phyloP scores from a whole-genome alignment of 176 grass and related monocot species.

The Triticum urartu region DNA sequence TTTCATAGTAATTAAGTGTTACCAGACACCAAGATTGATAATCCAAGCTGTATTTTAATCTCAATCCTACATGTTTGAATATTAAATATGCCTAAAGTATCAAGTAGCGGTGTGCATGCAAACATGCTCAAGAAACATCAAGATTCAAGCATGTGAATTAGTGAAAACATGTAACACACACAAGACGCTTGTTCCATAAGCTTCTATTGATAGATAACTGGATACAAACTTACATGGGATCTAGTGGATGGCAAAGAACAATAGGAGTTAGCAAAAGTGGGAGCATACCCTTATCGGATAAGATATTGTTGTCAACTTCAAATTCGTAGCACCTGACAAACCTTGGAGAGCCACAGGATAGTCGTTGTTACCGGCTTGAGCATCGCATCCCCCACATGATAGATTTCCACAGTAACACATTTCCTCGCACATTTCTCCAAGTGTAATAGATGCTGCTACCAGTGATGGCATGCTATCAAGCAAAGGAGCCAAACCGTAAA shows the following conservation, averaged over 20 bases:
- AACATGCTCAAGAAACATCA: background rate
- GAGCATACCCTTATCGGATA: background rate
- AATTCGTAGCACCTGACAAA: background rate
- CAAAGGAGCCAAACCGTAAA: background rate
- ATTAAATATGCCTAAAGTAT: background rate
- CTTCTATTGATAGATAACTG: background rate
- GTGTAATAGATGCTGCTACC: background rate
- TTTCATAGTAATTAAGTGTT: background rate
- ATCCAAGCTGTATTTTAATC: background rate
- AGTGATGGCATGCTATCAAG: background rate
- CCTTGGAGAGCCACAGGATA: background rate
- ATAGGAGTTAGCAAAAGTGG: background rate
- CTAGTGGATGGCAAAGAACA: background rate
- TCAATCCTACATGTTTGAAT: background rate
- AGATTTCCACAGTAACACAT: too few species aligned
- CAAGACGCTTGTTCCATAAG: background rate
- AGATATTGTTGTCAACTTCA: background rate
- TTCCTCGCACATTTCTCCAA: too few species aligned
- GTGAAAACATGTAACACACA: background rate
- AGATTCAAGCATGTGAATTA: background rate
- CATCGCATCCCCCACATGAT: too few species aligned
- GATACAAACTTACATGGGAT: background rate
- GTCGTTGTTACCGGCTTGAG: too few species aligned
- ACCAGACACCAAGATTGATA: background rate
- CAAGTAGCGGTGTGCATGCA: background rate